Percentiles rank a stretch among this genome's conserved stretches.
phyloP scores from a whole-genome alignment of 1,139 yeast genomes.

The Arxiozyma bovina region DNA sequence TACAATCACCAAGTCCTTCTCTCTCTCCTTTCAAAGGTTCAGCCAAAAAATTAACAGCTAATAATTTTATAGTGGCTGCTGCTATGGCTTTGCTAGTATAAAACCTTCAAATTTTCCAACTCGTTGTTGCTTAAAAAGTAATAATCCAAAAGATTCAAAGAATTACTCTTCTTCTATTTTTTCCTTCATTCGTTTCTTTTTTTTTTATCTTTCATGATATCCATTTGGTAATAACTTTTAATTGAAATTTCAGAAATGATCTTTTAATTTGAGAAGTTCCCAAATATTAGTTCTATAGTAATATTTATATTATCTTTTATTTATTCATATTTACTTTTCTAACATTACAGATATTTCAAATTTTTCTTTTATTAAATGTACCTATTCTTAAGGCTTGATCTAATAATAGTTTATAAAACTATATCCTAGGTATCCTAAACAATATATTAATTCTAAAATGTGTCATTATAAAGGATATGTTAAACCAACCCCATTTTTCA shows the following conservation, averaged over 20 bases:
- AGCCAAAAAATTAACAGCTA: neutral
- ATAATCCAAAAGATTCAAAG: neutral
- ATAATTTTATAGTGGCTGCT: neutral
- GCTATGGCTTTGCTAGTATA: slow-evolving; percentile 2
- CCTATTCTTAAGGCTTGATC: too few species aligned
- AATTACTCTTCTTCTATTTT: neutral
- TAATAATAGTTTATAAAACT: too few species aligned
- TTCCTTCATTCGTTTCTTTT: neutral
- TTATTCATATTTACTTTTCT: neutral
- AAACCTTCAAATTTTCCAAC: neutral
- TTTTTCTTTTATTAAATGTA: too few species aligned
- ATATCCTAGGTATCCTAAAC: neutral
- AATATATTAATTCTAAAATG: too few species aligned
- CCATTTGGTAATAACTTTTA: neutral
- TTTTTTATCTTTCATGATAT: neutral
- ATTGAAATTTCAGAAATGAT: neutral
- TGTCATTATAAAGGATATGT: neutral
- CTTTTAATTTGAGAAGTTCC: neutral
- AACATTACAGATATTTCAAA: too few species aligned
- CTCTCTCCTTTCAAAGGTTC: slow-evolving; percentile 2
- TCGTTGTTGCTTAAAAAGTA: neutral
- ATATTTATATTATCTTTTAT: neutral
- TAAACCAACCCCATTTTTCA: neutral
- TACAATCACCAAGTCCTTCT: neutral
- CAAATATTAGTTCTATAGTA: neutral